phyloP scores from a whole-genome alignment of 2,329 filamentous ascomycete species.

The Penicillium sp. region DNA sequence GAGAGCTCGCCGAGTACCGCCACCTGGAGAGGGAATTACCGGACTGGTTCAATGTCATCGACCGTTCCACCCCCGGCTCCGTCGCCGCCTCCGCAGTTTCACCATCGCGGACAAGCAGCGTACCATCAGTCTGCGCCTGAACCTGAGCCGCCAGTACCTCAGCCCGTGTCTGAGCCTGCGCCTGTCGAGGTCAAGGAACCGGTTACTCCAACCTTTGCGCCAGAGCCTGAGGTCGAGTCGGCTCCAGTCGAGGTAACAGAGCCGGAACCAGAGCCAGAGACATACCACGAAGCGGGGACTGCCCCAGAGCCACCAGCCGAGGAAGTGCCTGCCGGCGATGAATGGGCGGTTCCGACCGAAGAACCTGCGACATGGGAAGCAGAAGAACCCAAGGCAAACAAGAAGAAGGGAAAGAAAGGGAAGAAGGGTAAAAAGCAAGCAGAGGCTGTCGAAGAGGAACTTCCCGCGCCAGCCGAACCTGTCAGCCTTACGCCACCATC shows the following conservation, averaged over 20 bases:
- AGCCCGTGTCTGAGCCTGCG: neutral
- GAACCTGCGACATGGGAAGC: neutral
- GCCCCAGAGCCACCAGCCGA: neutral
- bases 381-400: neutral
- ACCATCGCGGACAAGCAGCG: neutral
- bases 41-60: slow-evolving; percentile 26
- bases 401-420: slow-evolving; percentile 30
- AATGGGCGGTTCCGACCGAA: neutral
- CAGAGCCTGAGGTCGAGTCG: neutral
- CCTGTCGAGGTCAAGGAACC: neutral
- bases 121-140: neutral
- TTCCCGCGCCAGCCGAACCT: slow-evolving; percentile 7
- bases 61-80: slow-evolving; percentile 32
- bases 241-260: neutral
- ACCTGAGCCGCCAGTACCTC: neutral
- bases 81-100: slow-evolving; percentile 26
- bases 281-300: slow-evolving; percentile 1
- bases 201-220: neutral
- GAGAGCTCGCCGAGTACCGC: slow-evolving; percentile 11
- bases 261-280: neutral
- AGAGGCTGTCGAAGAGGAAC: slow-evolving; percentile 24
- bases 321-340: neutral
- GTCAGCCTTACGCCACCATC: slow-evolving; percentile 38
- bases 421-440: slow-evolving; percentile 30
- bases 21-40: slow-evolving; percentile 20